Conservation (phyloP, 768 basidiomycete genomes). For the Scleroderma bovista region DNA sequence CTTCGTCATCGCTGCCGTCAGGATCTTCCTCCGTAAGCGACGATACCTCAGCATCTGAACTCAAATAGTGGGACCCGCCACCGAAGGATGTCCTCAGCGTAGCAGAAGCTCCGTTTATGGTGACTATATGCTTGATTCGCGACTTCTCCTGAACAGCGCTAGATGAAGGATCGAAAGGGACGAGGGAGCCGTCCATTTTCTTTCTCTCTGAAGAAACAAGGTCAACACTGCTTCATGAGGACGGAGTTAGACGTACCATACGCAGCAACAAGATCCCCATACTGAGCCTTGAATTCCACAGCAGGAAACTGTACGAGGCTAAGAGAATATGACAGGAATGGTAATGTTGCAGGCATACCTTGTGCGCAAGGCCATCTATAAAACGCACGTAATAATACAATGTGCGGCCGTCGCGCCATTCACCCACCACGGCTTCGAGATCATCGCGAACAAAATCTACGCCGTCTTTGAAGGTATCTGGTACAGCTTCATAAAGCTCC, state of each 20-base stretch:
- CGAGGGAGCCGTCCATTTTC: slow-evolving; percentile 38
- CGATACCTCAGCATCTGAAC: slow-evolving; percentile 13
- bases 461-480: slow-evolving; percentile 31
- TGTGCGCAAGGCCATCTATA: slow-evolving; percentile 50
- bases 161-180: slow-evolving; percentile 57
- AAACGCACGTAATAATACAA: slow-evolving; percentile 59
- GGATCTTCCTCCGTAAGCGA: slow-evolving; percentile 29
- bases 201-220: slow-evolving; percentile 35
- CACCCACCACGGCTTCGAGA: slow-evolving; percentile 52
- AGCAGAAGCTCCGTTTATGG: slow-evolving; percentile 15
- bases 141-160: slow-evolving; percentile 50
- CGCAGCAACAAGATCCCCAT: slow-evolving; percentile 43
- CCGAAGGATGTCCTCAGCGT: slow-evolving; percentile 5
- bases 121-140: slow-evolving; percentile 40
- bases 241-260: slow-evolving; percentile 44
- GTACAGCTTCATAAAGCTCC: slow-evolving; percentile 35
- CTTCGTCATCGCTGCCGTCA: slow-evolving; percentile 13
- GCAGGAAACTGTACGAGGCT: slow-evolving; percentile 37
- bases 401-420: slow-evolving; percentile 35
- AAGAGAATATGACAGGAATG: neutral
- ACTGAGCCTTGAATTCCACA: slow-evolving; percentile 31
- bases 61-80: slow-evolving; percentile 6
- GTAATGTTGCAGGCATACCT: slow-evolving; percentile 34
- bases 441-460: slow-evolving; percentile 25
- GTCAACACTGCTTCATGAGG: slow-evolving; percentile 6